Conservation (phyloP, 202 grass and related monocot species). For the Tripidium arundinaceum region DNA sequence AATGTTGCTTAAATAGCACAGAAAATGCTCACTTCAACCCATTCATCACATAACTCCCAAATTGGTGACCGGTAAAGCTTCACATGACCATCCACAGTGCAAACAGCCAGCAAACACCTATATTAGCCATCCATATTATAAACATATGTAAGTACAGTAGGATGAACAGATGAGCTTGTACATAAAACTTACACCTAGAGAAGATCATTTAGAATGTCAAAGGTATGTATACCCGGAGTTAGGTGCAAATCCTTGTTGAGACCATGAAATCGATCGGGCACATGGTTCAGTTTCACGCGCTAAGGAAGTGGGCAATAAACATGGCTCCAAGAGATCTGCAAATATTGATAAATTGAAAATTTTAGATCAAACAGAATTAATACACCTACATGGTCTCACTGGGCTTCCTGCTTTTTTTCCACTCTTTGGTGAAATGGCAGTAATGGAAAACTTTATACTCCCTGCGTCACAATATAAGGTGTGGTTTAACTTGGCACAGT, state of each 20-base stretch:
- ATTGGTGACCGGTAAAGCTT: conserved; percentile 68
- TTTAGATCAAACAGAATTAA: conserved; percentile 7
- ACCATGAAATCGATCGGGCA: conserved; percentile 85
- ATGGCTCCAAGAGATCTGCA: conserved; percentile 76
- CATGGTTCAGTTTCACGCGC: conserved; percentile 58
- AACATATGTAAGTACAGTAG: background rate
- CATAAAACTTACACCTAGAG: background rate
- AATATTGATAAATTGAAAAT: conserved; percentile 26
- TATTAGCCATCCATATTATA: conserved; percentile 33
- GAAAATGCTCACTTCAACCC: conserved; percentile 56
- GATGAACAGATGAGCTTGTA: background rate
- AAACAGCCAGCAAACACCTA: conserved; percentile 82
- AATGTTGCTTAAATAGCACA: background rate
- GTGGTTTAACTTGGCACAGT: background rate
- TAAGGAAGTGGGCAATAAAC: conserved; percentile 65
- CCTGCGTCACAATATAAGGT: background rate
- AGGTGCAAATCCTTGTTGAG: conserved; percentile 71
- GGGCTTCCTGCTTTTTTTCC: background rate
- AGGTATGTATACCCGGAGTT: conserved; percentile 52
- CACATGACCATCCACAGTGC: conserved; percentile 63
- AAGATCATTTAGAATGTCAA: conserved; percentile 11
- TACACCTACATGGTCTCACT: background rate
- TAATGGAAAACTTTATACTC: background rate
- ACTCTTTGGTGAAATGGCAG: background rate
- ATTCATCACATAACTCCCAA: conserved; percentile 74